phyloP scores from a whole-genome alignment of 371 early-diverging fungal genomes.

The Mortierella polycephala region DNA sequence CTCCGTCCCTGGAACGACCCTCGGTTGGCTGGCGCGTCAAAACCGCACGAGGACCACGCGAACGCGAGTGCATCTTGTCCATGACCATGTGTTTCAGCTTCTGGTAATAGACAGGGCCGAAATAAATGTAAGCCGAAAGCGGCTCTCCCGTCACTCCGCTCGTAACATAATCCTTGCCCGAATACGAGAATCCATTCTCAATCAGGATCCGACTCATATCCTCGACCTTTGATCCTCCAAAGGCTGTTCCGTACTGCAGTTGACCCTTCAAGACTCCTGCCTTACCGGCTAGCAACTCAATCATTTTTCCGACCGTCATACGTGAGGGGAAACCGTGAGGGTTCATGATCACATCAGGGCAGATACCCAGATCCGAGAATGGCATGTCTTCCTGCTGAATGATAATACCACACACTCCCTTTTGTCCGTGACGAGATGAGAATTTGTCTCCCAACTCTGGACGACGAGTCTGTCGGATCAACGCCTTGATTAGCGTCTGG shows the following conservation, averaged over 20 bases:
- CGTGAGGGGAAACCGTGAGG: constrained; percentile 99
- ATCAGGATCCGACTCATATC: constrained; percentile 96
- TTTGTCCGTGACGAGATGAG: constrained; percentile 99
- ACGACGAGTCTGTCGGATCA: constrained; percentile 95
- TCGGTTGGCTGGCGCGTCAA: constrained; percentile 99
- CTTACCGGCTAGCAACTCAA: constrained; percentile 98
- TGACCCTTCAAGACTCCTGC: constrained; percentile 96
- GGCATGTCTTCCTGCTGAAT: constrained; percentile 99
- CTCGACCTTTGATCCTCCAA: constrained; percentile 96
- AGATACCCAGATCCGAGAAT: constrained; percentile 96
- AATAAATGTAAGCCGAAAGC: constrained; percentile 96
- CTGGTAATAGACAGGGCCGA: constrained; percentile 99
- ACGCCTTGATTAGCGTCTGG: constrained; percentile 94
- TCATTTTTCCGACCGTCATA: constrained; percentile 99
- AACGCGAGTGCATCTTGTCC: constrained; percentile 99
- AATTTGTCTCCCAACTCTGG: constrained; percentile 99
- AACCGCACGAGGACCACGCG: constrained; percentile 94
- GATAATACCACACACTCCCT: constrained; percentile 99
- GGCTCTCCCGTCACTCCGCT: constrained; percentile 95
- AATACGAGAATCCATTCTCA: constrained; percentile 97
- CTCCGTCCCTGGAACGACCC: constrained; percentile 98
- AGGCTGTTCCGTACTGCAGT: constrained; percentile 98
- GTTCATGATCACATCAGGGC: constrained; percentile 99
- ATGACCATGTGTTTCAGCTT: constrained; percentile 99
- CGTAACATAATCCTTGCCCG: constrained; percentile 99